Evolutionary conservation across 352 stramenopile genomes (phyloP).

Genomic region (Peronospora belbahrii): DNA sequence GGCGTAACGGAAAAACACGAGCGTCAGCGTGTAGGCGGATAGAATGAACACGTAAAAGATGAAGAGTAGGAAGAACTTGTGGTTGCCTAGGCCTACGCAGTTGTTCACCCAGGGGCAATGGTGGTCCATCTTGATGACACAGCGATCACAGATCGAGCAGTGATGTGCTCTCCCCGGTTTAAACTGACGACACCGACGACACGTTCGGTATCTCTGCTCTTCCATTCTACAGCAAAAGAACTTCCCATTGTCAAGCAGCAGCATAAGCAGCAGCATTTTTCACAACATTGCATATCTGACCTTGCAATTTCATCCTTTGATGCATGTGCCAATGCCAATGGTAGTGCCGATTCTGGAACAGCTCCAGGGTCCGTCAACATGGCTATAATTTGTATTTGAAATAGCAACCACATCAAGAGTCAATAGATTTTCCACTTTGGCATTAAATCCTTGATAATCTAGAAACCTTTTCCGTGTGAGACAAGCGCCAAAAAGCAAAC

Average conservation of each 20-base stretch:
- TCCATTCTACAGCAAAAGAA: slow-evolving; percentile 44
- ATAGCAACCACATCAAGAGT: slow-evolving; percentile 1
- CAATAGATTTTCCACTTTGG: not conserved
- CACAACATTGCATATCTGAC: slow-evolving; percentile 18
- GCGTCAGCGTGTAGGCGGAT: slow-evolving; percentile 90
- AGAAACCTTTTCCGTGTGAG: slow-evolving; percentile 89
- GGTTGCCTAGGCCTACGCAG: slow-evolving; percentile 98
- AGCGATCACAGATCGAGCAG: slow-evolving; percentile 93
- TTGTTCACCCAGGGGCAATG: slow-evolving; percentile 99
- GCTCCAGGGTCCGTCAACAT: slow-evolving; percentile 98
- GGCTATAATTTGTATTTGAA: slow-evolving; percentile 34
- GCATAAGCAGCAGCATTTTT: not conserved
- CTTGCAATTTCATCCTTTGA: slow-evolving; percentile 68
- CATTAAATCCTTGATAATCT: not conserved
- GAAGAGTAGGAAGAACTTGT: slow-evolving; percentile 93
- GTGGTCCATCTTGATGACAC: slow-evolving; percentile 99
- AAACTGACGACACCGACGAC: slow-evolving; percentile 91
- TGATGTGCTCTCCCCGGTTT: slow-evolving; percentile 95
- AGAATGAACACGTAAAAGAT: slow-evolving; percentile 92
- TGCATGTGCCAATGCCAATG: slow-evolving; percentile 62
- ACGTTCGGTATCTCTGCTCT: slow-evolving; percentile 80
- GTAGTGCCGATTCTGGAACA: slow-evolving; percentile 91
- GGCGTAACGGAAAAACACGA: slow-evolving; percentile 88
- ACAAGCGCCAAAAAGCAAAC: slow-evolving; percentile 87
- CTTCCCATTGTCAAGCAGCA: slow-evolving; percentile 3